Evolutionary conservation across 306 rosid species (phyloP).

Genomic region (Sphenostylis stenocarpa): DNA sequence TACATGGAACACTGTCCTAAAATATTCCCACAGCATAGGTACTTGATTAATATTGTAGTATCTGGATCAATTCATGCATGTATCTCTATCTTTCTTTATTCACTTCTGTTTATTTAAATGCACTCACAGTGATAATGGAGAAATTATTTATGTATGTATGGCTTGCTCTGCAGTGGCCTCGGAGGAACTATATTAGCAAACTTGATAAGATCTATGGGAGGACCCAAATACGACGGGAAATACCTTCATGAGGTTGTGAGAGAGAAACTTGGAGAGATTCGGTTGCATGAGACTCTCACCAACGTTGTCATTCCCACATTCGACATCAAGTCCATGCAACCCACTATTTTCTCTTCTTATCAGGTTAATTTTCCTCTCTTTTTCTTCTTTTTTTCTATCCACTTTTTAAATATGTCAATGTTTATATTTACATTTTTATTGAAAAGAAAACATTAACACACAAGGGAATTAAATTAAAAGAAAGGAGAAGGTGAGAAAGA

Average conservation of each 20-base stretch:
- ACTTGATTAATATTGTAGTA: not conserved
- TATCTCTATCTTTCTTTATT: too few relatives aligned
- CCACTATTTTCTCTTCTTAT: slow-evolving; percentile 60
- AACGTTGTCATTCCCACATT: slow-evolving; percentile 66
- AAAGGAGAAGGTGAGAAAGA: not conserved
- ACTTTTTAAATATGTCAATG: too few relatives aligned
- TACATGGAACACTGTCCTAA: slow-evolving; percentile 51
- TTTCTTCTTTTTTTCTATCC: not conserved
- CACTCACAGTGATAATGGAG: not conserved
- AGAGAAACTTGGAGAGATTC: slow-evolving; percentile 59
- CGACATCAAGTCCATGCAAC: slow-evolving; percentile 61
- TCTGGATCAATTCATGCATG: not conserved
- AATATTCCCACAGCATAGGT: slow-evolving; percentile 52
- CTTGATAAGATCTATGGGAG: slow-evolving; percentile 41
- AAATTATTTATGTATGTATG: not conserved
- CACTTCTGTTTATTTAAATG: too few relatives aligned
- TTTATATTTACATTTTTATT: too few relatives aligned
- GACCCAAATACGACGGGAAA: slow-evolving; percentile 76
- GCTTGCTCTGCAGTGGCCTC: slow-evolving; percentile 1
- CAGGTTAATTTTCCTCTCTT: slow-evolving; percentile 25
- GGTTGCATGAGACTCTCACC: slow-evolving; percentile 60
- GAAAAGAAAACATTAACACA: not conserved
- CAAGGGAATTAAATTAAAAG: not conserved
- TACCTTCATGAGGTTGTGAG: slow-evolving; percentile 53
- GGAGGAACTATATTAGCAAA: slow-evolving; percentile 18